Percentiles rank a stretch among this genome's conserved stretches.
Evolutionary conservation across 805 yeast species (phyloP).

Genomic region (Jamesozyma hellenica): DNA sequence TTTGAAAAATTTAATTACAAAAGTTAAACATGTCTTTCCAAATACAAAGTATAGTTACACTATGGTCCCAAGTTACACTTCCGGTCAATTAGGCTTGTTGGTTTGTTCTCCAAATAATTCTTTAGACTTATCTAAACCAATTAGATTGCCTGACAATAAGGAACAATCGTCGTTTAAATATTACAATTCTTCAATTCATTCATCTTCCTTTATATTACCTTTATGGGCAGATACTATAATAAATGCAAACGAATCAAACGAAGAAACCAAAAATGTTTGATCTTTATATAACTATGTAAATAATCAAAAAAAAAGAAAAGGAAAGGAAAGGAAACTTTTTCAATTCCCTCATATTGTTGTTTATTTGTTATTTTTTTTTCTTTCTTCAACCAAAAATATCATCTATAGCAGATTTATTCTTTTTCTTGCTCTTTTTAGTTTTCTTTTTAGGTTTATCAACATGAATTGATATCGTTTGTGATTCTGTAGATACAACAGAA

Average conservation of each 20-base stretch:
- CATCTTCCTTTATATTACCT: constrained; percentile 68
- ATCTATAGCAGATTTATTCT: constrained; percentile 53
- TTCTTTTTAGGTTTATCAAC: constrained; percentile 3
- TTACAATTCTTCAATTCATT: constrained; percentile 57
- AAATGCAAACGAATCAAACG: constrained; percentile 2
- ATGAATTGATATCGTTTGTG: not conserved
- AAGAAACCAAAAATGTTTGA: too few relatives aligned
- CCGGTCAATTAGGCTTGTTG: constrained; percentile 77
- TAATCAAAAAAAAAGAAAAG: too few relatives aligned
- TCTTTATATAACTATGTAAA: not conserved
- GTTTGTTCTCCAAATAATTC: constrained; percentile 51
- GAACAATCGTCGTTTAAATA: constrained; percentile 49
- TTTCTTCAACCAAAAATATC: constrained; percentile 54
- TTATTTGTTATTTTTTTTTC: too few relatives aligned
- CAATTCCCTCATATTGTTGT: too few relatives aligned
- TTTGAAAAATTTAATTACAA: constrained; percentile 37
- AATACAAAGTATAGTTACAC: constrained; percentile 62
- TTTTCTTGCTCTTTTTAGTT: constrained; percentile 30
- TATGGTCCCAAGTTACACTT: constrained; percentile 79
- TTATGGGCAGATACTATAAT: constrained; percentile 53
- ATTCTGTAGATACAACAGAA: not conserved
- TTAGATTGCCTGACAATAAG: constrained; percentile 36
- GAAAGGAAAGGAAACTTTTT: too few relatives aligned
- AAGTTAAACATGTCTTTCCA: constrained; percentile 47
- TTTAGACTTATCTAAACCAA: constrained; percentile 41